phyloP scores from a whole-genome alignment of 2,329 filamentous ascomycete genomes.

The Parafenestella ontariensis region DNA sequence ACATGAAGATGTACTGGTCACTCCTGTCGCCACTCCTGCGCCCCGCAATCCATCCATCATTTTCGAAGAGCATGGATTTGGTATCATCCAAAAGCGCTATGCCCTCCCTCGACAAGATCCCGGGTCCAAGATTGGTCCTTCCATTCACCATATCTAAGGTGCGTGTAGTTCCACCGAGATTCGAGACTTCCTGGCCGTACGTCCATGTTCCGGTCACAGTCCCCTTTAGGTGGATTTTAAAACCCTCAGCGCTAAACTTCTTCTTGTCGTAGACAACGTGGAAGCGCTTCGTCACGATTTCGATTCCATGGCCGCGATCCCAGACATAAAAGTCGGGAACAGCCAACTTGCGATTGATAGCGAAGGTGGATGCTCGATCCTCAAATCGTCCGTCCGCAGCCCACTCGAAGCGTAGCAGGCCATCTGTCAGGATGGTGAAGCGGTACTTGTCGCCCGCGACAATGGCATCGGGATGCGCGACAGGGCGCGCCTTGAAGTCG shows the following conservation, averaged over 20 bases:
- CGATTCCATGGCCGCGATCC: constrained; percentile 56
- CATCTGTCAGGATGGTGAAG: constrained; percentile 65
- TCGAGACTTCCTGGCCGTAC: constrained; percentile 54
- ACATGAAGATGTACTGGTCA: constrained; percentile 67
- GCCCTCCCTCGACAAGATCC: constrained; percentile 60
- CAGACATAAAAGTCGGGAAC: constrained; percentile 58
- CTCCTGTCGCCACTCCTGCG: constrained; percentile 57
- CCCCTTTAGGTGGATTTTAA: constrained; percentile 56
- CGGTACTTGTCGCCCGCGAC: constrained; percentile 61
- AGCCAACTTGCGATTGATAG: constrained; percentile 61
- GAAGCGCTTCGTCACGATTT: constrained; percentile 64
- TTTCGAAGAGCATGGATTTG: constrained; percentile 64
- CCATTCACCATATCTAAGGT: constrained; percentile 64
- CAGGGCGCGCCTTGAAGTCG: constrained; percentile 53
- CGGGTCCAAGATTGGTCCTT: constrained; percentile 57
- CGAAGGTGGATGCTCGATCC: constrained; percentile 68
- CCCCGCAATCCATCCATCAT: constrained; percentile 60
- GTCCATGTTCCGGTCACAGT: constrained; percentile 58
- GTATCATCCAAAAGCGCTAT: constrained; percentile 63
- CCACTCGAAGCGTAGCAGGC: constrained; percentile 68
- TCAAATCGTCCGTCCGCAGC: constrained; percentile 66
- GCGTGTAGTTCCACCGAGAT: constrained; percentile 59
- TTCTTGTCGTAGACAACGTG: constrained; percentile 67
- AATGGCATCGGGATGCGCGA: constrained; percentile 55
- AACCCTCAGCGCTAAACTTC: constrained; percentile 59